A percentile compares a stretch with the other conserved stretches of the same genome.
Conservation (phyloP, 129 eudicot genomes). For the Flaveria sonorensis region DNA sequence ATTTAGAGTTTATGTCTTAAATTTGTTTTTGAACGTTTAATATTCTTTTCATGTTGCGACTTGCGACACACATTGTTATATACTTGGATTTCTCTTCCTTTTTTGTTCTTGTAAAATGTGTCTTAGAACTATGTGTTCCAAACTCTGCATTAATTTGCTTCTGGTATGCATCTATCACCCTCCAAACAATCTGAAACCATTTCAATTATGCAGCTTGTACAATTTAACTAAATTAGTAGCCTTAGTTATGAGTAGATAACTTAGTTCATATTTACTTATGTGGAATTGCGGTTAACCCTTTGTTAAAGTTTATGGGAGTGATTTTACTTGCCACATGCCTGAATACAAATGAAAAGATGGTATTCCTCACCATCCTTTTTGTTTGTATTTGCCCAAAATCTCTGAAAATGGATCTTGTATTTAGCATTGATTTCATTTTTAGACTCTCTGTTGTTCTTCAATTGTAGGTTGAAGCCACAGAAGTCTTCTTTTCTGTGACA, state of each 20-base stretch:
- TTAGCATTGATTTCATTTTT: not conserved
- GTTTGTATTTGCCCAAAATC: not conserved
- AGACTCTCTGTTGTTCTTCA: slow-evolving; percentile 20
- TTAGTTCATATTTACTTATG: not conserved
- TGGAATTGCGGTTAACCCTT: not conserved
- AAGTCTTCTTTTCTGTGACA: slow-evolving; percentile 79
- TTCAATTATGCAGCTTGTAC: not conserved
- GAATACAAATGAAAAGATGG: slow-evolving; percentile 4
- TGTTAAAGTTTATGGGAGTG: slow-evolving; percentile 1
- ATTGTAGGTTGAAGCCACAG: slow-evolving; percentile 85
- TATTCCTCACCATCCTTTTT: not conserved
- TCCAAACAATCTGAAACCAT: not conserved
- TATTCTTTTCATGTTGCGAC: not conserved
- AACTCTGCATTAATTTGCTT: slow-evolving; percentile 14
- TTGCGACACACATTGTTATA: not conserved
- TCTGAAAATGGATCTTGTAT: slow-evolving; percentile 10
- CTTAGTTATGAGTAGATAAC: not conserved
- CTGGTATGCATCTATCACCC: slow-evolving; percentile 9
- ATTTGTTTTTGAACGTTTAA: not conserved
- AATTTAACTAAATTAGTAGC: not conserved
- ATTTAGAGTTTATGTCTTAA: not conserved
- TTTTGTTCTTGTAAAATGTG: not conserved
- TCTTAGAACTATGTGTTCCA: not conserved
- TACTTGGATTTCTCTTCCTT: not conserved
- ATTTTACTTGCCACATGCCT: not conserved